These are phyloP conservation scores for Suillus subluteus DNA, from an alignment of 768 basidiomycete species.

Conservation along the genomic window DNA sequence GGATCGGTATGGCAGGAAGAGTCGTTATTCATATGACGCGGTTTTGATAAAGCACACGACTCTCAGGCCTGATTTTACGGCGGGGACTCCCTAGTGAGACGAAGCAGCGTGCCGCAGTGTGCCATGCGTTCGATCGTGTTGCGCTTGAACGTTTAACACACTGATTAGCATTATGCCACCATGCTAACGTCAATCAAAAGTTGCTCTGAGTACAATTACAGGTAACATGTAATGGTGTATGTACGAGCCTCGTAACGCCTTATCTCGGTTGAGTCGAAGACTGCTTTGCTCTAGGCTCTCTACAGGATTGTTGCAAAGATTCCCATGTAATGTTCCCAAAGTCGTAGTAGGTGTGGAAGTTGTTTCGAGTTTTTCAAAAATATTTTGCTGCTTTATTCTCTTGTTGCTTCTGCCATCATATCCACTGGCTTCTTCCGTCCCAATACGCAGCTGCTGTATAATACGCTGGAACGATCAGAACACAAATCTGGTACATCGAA, in stretches of 20 bases:
- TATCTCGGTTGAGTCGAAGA: background rate
- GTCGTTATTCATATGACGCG: background rate
- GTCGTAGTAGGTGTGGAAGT: conserved; percentile 3
- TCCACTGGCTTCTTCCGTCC: conserved; percentile 1
- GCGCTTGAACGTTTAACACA: background rate
- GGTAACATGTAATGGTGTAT: background rate
- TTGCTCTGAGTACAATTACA: background rate
- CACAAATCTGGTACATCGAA: background rate
- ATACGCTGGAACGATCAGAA: background rate
- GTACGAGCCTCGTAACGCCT: background rate
- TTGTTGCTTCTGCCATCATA: conserved; percentile 10
- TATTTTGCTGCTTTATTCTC: conserved; percentile 3
- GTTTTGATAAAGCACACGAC: background rate
- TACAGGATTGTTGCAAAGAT: conserved; percentile 4
- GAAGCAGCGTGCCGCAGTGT: too few relatives aligned
- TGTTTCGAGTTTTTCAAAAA: background rate
- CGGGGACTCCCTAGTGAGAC: too few relatives aligned
- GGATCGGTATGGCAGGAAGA: background rate
- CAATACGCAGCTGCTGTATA: conserved; percentile 5
- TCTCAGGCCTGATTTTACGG: too few relatives aligned
- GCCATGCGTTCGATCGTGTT: background rate
- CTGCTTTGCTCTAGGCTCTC: background rate
- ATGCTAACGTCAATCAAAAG: background rate
- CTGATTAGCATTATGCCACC: background rate
- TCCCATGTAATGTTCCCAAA: conserved; percentile 3